phyloP scores from a whole-genome alignment of 1,139 yeast species.

The Suhomyces atakaporum region DNA sequence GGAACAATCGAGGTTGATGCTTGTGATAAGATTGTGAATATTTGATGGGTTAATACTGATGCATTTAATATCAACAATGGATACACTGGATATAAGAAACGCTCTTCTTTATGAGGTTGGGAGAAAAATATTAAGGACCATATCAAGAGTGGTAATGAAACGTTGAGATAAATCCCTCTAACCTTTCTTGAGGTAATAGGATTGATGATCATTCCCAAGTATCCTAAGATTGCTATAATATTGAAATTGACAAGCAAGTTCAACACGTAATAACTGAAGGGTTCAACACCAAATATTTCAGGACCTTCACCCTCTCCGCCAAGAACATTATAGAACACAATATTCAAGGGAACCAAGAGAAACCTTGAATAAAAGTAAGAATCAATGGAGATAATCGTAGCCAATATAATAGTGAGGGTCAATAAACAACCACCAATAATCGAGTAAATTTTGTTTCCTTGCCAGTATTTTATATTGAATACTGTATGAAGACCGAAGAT shows the following conservation, averaged over 20 bases:
- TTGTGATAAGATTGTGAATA: slow-evolving; percentile 16
- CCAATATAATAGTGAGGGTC: slow-evolving; percentile 30
- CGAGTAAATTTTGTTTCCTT: slow-evolving; percentile 11
- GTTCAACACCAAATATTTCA: slow-evolving; percentile 87
- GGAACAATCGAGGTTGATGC: slow-evolving; percentile 6
- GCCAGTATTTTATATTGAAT: slow-evolving; percentile 8
- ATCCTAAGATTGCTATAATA: slow-evolving; percentile 50
- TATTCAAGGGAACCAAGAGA: slow-evolving; percentile 76
- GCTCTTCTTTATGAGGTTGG: slow-evolving; percentile 93
- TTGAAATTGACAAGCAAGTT: slow-evolving; percentile 79
- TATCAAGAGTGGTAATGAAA: slow-evolving; percentile 43
- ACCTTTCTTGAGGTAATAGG: slow-evolving; percentile 19
- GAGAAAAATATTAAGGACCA: slow-evolving; percentile 69
- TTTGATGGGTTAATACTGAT: slow-evolving; percentile 48
- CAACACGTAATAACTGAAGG: slow-evolving; percentile 68
- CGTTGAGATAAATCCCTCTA: slow-evolving; percentile 13
- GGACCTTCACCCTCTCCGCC: slow-evolving; percentile 80
- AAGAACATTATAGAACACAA: slow-evolving; percentile 79
- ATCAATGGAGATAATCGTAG: slow-evolving; percentile 52
- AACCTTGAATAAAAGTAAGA: slow-evolving; percentile 63
- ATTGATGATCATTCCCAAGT: slow-evolving; percentile 36
- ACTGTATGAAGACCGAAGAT: slow-evolving; percentile 53
- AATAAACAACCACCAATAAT: slow-evolving; percentile 21
- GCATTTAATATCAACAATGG: slow-evolving; percentile 67
- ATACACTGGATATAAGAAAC: slow-evolving; percentile 85